Evolutionary conservation across 495 filamentous ascomycete genomes (phyloP), one percentile per base, ranked within the genome.

Genomic region (Aspergillus avenaceus): DNA sequence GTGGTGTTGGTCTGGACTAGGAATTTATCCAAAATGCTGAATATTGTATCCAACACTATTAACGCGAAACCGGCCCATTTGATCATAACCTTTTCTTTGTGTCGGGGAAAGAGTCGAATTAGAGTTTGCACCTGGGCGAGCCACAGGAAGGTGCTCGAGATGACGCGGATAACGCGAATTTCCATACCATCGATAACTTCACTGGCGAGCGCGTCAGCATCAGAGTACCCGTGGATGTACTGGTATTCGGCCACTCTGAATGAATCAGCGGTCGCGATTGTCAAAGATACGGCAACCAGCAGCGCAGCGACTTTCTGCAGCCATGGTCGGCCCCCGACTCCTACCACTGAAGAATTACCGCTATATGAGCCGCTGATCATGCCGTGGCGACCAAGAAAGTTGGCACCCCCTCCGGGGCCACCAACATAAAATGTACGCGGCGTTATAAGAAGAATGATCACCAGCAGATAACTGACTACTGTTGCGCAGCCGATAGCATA

Each of bases 51-150:
- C 23, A 97, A 74, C 2, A 90, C 77, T 54, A 98, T 96, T 37
- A 98, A 78, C 5, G 86, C 88, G 67, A 97, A 96, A 1, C 91
- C 93, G 8, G 90, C 86, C 93, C 93, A 98, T 70, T 97, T 97
- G 71, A 98, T 98, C 61, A 97, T 87, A 18, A 97, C 82, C 69
- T 97, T 97, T 65, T 98, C 93, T 54, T 95, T 90, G 59, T 97
- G 91, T 22, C 93, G 87, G 14, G 95, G 95, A 60, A 98, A 98
- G 0, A 98, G 73, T 41, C 93, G 84, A 60, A 98, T 96, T 41
- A 98, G 72, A 0, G 93, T 98, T 65, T 98, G 93, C 0, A 95
- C 91, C 68, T 98, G 93, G 1, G 93, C 93, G 46, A 97, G 82
- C 93, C 93, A 98, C 9, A 98, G 79, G 59, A 96, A 97, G 0